Evolutionary conservation across 257 asterid species (phyloP).

Genomic region (Nicotiana undulata): DNA sequence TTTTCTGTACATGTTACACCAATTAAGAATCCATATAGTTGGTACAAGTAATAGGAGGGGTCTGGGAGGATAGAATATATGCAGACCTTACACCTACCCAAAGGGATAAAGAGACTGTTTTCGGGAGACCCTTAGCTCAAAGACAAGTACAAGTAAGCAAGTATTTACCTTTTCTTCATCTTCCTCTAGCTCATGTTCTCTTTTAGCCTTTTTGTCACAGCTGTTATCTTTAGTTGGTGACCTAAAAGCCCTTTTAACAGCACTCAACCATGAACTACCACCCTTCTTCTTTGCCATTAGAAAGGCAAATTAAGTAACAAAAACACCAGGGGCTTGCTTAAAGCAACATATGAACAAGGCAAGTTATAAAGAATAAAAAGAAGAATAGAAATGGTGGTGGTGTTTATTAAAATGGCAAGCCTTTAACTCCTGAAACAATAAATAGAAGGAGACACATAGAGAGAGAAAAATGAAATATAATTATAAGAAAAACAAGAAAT

Average conservation of each 20-base stretch:
- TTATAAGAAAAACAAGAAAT: neutral
- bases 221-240: constrained; percentile 63
- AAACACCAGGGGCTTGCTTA: neutral
- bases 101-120: too few relatives aligned
- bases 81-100: too few relatives aligned
- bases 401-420: neutral
- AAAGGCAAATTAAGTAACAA: neutral
- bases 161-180: constrained; percentile 48
- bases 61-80: too few relatives aligned
- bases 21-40: neutral
- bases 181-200: constrained; percentile 39
- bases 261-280: constrained; percentile 73
- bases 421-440: neutral
- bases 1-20: constrained; percentile 33
- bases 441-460: neutral
- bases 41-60: too few relatives aligned
- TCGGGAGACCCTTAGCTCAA: too few relatives aligned
- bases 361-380: neutral
- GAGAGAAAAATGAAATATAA: neutral
- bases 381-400: neutral
- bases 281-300: constrained; percentile 64
- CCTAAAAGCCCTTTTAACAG: constrained; percentile 81
- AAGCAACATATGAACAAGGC: constrained; percentile 16
- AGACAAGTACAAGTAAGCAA: too few relatives aligned
- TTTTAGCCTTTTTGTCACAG: constrained; percentile 47